Evolutionary conservation across 805 yeast genomes (phyloP).

Genomic region (Wickerhamiella brachini): DNA sequence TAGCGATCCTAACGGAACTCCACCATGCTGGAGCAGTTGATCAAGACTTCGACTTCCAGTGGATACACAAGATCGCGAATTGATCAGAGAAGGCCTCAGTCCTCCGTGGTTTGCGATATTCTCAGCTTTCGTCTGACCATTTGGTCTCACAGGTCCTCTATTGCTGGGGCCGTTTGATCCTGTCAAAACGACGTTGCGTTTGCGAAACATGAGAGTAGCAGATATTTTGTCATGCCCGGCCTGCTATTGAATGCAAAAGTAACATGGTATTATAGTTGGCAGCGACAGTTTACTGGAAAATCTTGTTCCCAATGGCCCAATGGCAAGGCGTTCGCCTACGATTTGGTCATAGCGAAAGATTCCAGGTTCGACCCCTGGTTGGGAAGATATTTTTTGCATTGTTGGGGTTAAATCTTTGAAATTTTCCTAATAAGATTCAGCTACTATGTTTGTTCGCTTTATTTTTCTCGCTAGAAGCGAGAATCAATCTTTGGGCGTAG

Average conservation of each 20-base stretch:
- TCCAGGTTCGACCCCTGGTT: constrained; percentile 4
- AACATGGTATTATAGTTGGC: not conserved
- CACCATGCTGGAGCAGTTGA: constrained; percentile 60
- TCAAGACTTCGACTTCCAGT: constrained; percentile 74
- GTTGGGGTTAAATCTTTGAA: not conserved
- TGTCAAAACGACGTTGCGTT: not conserved
- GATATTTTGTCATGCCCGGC: not conserved
- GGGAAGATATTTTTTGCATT: not conserved
- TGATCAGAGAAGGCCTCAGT: constrained; percentile 59
- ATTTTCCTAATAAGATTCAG: too few relatives aligned
- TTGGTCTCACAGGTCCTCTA: not conserved
- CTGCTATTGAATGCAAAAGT: too few relatives aligned
- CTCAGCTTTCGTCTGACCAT: not conserved
- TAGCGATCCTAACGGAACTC: constrained; percentile 66
- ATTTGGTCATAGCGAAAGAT: constrained; percentile 4
- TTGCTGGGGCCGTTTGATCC: not conserved
- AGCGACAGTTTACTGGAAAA: not conserved
- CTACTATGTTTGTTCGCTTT: too few relatives aligned
- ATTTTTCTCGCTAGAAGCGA: too few relatives aligned
- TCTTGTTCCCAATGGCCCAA: constrained; percentile 5
- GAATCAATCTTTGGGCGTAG: too few relatives aligned
- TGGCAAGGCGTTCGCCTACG: constrained; percentile 6
- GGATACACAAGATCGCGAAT: constrained; percentile 64
- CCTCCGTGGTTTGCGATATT: not conserved
- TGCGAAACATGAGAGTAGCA: not conserved